These are phyloP conservation scores for Cordyceps militaris DNA, from an alignment of 2,329 filamentous ascomycete species.

Conservation along the genomic window DNA sequence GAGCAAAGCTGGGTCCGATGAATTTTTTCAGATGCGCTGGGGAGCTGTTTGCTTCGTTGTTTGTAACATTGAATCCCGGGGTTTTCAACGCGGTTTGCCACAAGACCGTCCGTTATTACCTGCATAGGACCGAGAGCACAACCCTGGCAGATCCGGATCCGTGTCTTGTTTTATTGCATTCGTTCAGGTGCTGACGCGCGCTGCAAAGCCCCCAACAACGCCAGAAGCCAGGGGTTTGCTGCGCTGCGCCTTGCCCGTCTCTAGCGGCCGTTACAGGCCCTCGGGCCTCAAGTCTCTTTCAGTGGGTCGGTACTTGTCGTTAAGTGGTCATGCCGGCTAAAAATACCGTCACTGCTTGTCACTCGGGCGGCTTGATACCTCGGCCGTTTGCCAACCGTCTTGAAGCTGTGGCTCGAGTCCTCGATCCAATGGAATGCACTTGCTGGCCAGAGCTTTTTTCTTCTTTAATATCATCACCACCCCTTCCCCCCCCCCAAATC, in stretches of 20 bases:
- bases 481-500: neutral
- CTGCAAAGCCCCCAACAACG: neutral
- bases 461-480: neutral
- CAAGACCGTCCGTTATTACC: too few species aligned
- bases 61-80: neutral
- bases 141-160: too few species aligned
- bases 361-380: neutral
- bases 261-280: neutral
- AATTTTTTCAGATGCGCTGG: neutral
- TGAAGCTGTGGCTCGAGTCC: neutral
- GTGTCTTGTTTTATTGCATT: neutral
- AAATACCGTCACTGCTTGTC: conserved; percentile 13
- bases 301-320: neutral
- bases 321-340: neutral
- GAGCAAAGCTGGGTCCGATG: neutral
- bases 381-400: neutral
- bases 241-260: neutral
- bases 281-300: neutral
- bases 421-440: neutral
- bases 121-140: too few species aligned
- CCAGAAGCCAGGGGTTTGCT: neutral
- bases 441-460: neutral
- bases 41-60: neutral
- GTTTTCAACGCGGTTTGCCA: neutral
- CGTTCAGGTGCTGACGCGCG: neutral